phyloP scores from a whole-genome alignment of 2,329 filamentous ascomycete genomes.

The Apiospora saccharicola region DNA sequence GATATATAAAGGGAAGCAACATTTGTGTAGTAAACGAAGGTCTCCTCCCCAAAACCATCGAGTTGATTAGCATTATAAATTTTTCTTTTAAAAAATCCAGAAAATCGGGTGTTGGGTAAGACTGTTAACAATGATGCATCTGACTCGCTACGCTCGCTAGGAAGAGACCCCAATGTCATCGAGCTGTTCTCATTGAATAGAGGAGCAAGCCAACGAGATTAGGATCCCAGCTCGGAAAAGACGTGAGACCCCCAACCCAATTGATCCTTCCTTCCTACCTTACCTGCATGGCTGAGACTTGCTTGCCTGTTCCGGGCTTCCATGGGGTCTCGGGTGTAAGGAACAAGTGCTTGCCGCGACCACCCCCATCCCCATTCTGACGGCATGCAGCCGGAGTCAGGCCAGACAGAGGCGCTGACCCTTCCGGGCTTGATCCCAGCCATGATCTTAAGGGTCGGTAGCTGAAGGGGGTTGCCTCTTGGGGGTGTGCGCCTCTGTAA shows the following conservation, averaged over 20 bases:
- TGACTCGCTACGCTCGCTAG: slow-evolving; percentile 13
- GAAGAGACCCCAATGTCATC: neutral
- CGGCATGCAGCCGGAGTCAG: neutral
- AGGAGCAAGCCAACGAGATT: neutral
- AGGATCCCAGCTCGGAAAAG: neutral
- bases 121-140: neutral
- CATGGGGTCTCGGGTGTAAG: neutral
- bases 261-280: slow-evolving; percentile 14
- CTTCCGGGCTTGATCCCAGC: slow-evolving; percentile 1
- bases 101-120: neutral
- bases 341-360: neutral
- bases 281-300: slow-evolving; percentile 16
- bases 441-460: neutral
- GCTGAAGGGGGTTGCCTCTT: neutral
- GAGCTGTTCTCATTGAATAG: neutral
- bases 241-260: neutral
- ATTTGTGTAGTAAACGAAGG: neutral
- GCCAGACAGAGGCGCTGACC: neutral
- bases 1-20: no score
- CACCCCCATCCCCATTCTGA: neutral
- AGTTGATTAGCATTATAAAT: neutral
- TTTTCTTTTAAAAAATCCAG: no score
- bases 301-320: slow-evolving; percentile 1
- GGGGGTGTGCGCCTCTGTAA: neutral
- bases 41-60: no score